Conservation (phyloP, 176 grass and related monocot species). For the Juncus effusus region DNA sequence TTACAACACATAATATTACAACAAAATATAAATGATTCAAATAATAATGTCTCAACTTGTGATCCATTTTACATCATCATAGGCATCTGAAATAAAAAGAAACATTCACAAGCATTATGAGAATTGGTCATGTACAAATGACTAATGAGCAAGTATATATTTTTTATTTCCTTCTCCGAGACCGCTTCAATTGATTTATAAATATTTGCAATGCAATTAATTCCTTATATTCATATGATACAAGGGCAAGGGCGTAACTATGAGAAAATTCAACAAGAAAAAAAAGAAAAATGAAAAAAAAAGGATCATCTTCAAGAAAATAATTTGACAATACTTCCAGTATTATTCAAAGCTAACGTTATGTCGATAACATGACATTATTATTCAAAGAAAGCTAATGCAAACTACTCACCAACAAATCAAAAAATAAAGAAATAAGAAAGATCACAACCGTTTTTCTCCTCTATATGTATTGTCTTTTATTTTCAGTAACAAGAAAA, state of each 20-base stretch:
- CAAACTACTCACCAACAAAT: background rate
- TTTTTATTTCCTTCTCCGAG: no score
- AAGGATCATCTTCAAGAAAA: no score
- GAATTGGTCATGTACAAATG: background rate
- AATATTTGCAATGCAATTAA: no score
- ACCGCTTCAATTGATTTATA: no score
- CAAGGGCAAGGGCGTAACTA: no score
- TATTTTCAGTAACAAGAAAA: background rate
- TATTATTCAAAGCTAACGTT: no score
- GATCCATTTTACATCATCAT: conserved; percentile 27
- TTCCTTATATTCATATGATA: no score
- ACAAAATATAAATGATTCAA: background rate
- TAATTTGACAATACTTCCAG: no score
- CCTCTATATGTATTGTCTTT: no score
- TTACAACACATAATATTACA: background rate
- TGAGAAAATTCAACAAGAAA: no score
- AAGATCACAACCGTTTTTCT: background rate
- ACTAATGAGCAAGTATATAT: background rate
- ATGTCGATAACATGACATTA: background rate
- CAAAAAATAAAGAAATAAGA: background rate
- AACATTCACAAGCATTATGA: background rate
- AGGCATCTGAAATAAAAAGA: conserved; percentile 5
- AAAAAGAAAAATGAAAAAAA: no score
- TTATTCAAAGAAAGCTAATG: conserved; percentile 2
- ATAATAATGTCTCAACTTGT: background rate